Conservation (phyloP, 208 protist species). For the Leishmania major region DNA sequence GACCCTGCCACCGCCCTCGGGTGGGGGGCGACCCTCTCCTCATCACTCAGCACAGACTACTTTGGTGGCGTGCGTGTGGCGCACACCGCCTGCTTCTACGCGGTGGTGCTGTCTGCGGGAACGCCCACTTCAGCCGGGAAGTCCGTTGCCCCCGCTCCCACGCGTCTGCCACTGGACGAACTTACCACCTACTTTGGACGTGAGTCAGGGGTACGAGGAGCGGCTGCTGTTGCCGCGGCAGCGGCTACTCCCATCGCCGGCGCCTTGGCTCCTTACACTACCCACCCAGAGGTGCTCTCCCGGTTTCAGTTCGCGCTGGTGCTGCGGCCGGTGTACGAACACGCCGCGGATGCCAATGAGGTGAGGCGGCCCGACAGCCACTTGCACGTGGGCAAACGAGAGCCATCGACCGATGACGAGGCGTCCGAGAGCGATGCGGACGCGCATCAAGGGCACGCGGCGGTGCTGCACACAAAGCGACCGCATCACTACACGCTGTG, state of each 20-base stretch:
- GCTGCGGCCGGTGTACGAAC: conserved; percentile 34
- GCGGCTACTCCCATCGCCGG: conserved; percentile 43
- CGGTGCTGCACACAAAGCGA: conserved; percentile 35
- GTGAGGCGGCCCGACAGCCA: background rate
- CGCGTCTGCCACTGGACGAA: conserved; percentile 35
- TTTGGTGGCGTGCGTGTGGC: conserved; percentile 20
- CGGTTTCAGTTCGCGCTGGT: conserved; percentile 62
- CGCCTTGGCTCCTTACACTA: conserved; percentile 45
- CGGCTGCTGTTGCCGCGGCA: conserved; percentile 21
- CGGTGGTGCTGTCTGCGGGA: conserved; percentile 13
- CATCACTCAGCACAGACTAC: background rate
- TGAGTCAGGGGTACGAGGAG: conserved; percentile 34
- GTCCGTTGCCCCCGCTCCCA: conserved; percentile 4
- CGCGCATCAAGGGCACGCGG: background rate
- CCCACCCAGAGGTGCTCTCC: conserved; percentile 47
- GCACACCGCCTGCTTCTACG: conserved; percentile 25
- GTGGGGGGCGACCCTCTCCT: conserved; percentile 25
- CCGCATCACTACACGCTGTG: conserved; percentile 46
- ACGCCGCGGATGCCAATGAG: background rate
- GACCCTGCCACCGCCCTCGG: conserved; percentile 50
- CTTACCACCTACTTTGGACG: conserved; percentile 53
- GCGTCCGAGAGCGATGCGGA: conserved; percentile 1
- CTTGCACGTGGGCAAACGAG: background rate
- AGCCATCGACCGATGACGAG: conserved; percentile 6
- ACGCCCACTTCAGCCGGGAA: background rate